Evolutionary conservation across 139 green algal genomes (phyloP), one percentile per base, ranked within the genome.

Genomic region (Ettlia oleoabundans): DNA sequence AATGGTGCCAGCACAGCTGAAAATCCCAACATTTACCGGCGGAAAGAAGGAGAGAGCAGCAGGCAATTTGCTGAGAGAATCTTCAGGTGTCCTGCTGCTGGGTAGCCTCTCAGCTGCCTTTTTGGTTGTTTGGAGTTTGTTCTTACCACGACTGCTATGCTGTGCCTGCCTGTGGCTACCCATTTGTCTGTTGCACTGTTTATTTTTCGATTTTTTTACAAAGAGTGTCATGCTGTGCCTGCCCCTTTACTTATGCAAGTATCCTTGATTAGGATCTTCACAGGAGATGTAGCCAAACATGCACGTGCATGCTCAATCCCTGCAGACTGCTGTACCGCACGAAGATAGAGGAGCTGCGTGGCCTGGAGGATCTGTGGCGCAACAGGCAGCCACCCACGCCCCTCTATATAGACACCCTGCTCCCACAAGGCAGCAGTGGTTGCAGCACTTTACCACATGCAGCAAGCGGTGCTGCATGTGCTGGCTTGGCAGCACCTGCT

Each of bases 311-410:
- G n/a, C n/a, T n/a, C n/a, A n/a, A n/a, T n/a, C n/a, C n/a, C n/a
- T 70, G 42, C 70, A 78, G 70, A 74, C 82, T 87, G 30, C 76
- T 93, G 40, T 86, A 78, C 32, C 9, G 24, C 63, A 70, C 30
- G 22, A 67, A 86, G n/a, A 80, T 90, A 43, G 94, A 92, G 53
- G 38, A 73, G 10, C 73, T 89, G 62, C 51, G 55, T 3, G 26
- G 30, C 47, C 58, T 89, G 63, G 88, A 97, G 89, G 89, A 95
- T 40, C 76, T 97, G 43, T 98, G 94, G 94, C 89, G 93, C 76
- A 84, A 66, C n/a, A 84, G 95, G 32, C 40, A 35, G 1, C 89
- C 91, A 4, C 96, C 96, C 18, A 88, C 42, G 15, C 85, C 95
- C 0, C 86, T 98, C 32, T 26, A 82, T 52, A 68, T 93, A 7